These are phyloP conservation scores for Tulasnella sp. DNA, from an alignment of 768 basidiomycete species.

Conservation along the genomic window DNA sequence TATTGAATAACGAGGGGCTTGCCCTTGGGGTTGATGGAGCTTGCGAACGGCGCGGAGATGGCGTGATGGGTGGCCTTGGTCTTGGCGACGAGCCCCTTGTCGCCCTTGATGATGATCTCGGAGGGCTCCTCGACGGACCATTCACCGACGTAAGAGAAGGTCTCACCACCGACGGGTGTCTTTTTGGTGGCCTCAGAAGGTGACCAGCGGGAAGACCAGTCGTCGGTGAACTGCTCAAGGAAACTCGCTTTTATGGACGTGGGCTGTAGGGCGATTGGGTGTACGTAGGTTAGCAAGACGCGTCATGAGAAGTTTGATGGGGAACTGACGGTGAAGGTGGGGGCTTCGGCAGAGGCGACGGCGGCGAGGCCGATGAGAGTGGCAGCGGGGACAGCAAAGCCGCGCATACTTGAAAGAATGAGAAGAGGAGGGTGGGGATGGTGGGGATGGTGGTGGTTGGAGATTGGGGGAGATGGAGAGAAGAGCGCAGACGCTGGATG, in stretches of 20 bases:
- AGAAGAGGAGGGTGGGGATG: slow-evolving; percentile 23
- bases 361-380: slow-evolving; percentile 56
- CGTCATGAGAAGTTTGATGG: too few relatives aligned
- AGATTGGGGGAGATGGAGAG: slow-evolving; percentile 21
- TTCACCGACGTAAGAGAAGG: slow-evolving; percentile 92
- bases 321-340: not conserved
- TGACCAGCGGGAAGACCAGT: slow-evolving; percentile 88
- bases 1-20: slow-evolving; percentile 93
- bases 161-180: slow-evolving; percentile 91
- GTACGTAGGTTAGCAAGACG: too few relatives aligned
- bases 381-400: slow-evolving; percentile 67
- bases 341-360: slow-evolving; percentile 22
- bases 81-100: slow-evolving; percentile 89
- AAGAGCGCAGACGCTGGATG: slow-evolving; percentile 34
- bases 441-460: slow-evolving; percentile 32
- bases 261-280: slow-evolving; percentile 33
- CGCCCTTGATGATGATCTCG: slow-evolving; percentile 55
- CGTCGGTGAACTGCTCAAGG: slow-evolving; percentile 90
- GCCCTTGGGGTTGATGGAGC: slow-evolving; percentile 65
- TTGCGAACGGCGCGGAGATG: slow-evolving; percentile 82
- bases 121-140: slow-evolving; percentile 80
- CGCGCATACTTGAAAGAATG: slow-evolving; percentile 58
- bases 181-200: slow-evolving; percentile 97
- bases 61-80: slow-evolving; percentile 97
- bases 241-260: slow-evolving; percentile 78